These are phyloP conservation scores for Tulasnella sp. DNA, from an alignment of 768 basidiomycete species.

Conservation along the genomic window DNA sequence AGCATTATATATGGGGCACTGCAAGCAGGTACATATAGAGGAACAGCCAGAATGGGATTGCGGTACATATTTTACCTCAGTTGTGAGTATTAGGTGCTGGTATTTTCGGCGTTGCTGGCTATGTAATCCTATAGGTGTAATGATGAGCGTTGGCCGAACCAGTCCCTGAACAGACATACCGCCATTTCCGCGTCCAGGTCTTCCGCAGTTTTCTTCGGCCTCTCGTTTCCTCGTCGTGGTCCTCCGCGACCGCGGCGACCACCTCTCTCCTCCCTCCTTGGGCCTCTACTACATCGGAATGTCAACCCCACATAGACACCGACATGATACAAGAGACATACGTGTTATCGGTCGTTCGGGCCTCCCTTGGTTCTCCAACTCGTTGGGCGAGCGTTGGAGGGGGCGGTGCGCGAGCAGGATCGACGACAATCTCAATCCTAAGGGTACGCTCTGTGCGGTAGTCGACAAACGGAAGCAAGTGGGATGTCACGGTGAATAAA, in stretches of 20 bases:
- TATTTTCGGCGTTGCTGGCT: constrained; percentile 18
- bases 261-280: constrained; percentile 20
- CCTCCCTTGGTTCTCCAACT: constrained; percentile 38
- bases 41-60: no score
- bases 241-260: constrained; percentile 31
- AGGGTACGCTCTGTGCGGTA: constrained; percentile 73
- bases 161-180: constrained; percentile 40
- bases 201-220: constrained; percentile 56
- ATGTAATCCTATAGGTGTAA: constrained; percentile 11
- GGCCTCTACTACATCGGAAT: neutral
- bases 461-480: neutral
- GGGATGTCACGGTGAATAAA: neutral
- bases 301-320: neutral
- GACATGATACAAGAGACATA: neutral
- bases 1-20: no score
- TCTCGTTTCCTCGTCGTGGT: constrained; percentile 32
- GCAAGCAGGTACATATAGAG: no score
- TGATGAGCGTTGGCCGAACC: no score
- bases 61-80: no score
- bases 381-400: constrained; percentile 62
- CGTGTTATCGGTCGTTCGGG: neutral
- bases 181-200: constrained; percentile 98
- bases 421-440: constrained; percentile 96
- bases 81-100: no score
- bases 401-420: constrained; percentile 55